Percentiles rank a stretch among this genome's conserved stretches.
phyloP scores from a whole-genome alignment of 345 rosid species.

The Nasturtium officinale region DNA sequence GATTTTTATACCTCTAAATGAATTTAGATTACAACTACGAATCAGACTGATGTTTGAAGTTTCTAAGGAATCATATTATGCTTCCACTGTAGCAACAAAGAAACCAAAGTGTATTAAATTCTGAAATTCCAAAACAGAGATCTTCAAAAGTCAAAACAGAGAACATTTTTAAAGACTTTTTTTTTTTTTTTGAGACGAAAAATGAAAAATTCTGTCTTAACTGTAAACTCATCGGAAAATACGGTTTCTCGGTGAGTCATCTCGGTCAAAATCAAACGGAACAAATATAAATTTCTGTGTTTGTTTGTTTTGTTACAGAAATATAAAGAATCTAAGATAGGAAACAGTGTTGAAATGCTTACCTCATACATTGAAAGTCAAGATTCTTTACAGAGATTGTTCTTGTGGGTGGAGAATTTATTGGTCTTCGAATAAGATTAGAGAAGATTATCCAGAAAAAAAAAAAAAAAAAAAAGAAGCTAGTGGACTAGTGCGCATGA shows the following conservation, averaged over 20 bases:
- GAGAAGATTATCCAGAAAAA: constrained; percentile 17
- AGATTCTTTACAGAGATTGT: neutral
- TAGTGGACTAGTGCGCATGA: neutral
- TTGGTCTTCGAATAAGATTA: neutral
- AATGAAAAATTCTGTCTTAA: neutral
- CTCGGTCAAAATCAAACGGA: neutral
- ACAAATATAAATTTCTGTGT: neutral
- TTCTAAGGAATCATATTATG: constrained; percentile 10
- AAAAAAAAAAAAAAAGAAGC: neutral
- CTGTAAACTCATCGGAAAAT: neutral
- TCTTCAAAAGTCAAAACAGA: neutral
- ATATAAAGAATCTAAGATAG: neutral
- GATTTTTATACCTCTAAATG: neutral
- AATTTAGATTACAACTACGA: neutral
- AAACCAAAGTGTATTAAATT: neutral
- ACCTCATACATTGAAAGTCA: constrained; percentile 26
- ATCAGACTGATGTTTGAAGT: neutral
- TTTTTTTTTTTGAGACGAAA: neutral
- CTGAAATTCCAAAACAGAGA: neutral
- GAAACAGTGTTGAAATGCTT: constrained; percentile 30
- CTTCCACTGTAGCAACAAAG: constrained; percentile 33
- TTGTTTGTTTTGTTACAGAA: too few relatives aligned
- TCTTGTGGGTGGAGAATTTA: neutral
- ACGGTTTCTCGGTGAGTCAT: neutral
- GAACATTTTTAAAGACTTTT: too few relatives aligned